Percentiles rank a stretch among this genome's conserved stretches.
These are phyloP conservation scores for Thamnidium elegans DNA, from an alignment of 192 early-diverging fungal genomes.

Conservation along the genomic window DNA sequence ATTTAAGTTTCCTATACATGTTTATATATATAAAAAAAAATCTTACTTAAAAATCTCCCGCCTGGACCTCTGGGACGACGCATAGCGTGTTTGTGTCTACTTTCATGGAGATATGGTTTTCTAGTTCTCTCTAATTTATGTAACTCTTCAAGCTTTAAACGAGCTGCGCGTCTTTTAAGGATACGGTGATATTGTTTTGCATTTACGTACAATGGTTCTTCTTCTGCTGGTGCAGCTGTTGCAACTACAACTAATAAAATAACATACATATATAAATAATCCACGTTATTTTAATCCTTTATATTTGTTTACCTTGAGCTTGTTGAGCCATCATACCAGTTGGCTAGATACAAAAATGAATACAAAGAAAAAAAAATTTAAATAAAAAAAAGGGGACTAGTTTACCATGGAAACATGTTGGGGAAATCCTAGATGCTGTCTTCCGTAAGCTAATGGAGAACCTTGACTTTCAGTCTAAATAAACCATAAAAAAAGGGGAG, in stretches of 20 bases:
- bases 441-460: slow-evolving; percentile 9
- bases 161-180: slow-evolving; percentile 87
- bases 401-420: slow-evolving; percentile 23
- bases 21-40: too few species aligned
- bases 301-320: background rate
- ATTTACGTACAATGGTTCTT: slow-evolving; percentile 95
- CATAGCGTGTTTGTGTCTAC: slow-evolving; percentile 97
- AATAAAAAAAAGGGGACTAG: too few species aligned
- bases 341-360: too few species aligned
- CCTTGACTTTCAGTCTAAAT: slow-evolving; percentile 16
- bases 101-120: slow-evolving; percentile 97
- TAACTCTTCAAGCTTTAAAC: slow-evolving; percentile 79
- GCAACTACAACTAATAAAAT: background rate
- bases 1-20: background rate
- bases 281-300: background rate
- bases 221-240: slow-evolving; percentile 27
- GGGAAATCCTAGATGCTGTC: slow-evolving; percentile 7
- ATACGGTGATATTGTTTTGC: slow-evolving; percentile 98
- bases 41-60: slow-evolving; percentile 81
- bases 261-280: background rate
- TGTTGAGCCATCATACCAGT: too few species aligned
- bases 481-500: background rate
- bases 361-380: too few species aligned
- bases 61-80: slow-evolving; percentile 94
- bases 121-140: slow-evolving; percentile 73